These are phyloP conservation scores for Malassezia obtusa DNA, from an alignment of 1,284 basidiomycete genomes.

Conservation along the genomic window DNA sequence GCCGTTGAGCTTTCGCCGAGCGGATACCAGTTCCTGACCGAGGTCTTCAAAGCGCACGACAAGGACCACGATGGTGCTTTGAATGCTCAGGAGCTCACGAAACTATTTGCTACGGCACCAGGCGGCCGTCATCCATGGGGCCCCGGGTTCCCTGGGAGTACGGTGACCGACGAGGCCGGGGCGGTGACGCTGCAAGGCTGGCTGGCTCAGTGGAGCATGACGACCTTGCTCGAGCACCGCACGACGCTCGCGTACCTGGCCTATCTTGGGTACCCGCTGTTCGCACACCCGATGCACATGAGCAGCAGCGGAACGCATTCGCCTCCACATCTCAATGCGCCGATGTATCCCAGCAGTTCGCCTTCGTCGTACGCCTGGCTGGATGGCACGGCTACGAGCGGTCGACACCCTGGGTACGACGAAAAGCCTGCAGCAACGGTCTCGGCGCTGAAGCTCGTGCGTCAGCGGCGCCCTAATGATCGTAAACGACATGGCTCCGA, in stretches of 20 bases:
- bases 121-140: conserved; percentile 50
- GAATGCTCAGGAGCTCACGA: conserved; percentile 71
- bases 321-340: conserved; percentile 10
- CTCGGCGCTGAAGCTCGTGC: conserved; percentile 38
- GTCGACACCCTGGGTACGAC: neutral
- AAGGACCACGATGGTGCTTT: conserved; percentile 94
- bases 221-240: conserved; percentile 81
- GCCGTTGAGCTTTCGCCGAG: conserved; percentile 85
- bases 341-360: neutral
- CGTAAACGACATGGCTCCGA: conserved; percentile 57
- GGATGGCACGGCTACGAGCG: conserved; percentile 5
- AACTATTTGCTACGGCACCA: conserved; percentile 84
- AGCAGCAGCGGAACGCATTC: conserved; percentile 13
- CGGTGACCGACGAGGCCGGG: conserved; percentile 76
- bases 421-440: conserved; percentile 27
- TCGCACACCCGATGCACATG: conserved; percentile 17
- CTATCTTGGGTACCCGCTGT: conserved; percentile 68
- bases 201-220: conserved; percentile 99
- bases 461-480: conserved; percentile 57
- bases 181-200: conserved; percentile 91
- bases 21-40: conserved; percentile 94
- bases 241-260: conserved; percentile 91
- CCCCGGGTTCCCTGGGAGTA: conserved; percentile 57
- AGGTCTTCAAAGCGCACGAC: conserved; percentile 92
- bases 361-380: conserved; percentile 16